Evolutionary conservation across 2,329 filamentous ascomycete genomes (phyloP), one percentile per base, ranked within the genome.

Genomic region (Exophiala xenobiotica): DNA sequence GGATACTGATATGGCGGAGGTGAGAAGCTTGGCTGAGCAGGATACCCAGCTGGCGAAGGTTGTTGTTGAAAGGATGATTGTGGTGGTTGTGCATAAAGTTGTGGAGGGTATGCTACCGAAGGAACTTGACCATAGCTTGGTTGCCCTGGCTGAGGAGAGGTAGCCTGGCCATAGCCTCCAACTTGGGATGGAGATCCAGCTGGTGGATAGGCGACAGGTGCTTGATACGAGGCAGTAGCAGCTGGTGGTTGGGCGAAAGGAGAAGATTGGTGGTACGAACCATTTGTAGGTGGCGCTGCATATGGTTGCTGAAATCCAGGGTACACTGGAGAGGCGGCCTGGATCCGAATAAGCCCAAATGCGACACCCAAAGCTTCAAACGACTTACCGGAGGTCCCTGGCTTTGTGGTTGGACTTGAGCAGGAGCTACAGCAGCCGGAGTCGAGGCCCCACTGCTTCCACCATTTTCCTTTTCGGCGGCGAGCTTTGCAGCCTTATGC

Each of bases 401-500:
- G 22, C 18, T 31, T 42, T 42, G 47, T 29, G 65, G 22, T 23
- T 53, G 46, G 20, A 51, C 81, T 50, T 76, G 74, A 14, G 75
- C 74, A 41, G 70, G 68, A 19, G 72, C 73, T 11, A 74, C 74
- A 29, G 69, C 71, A 51, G 74, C 67, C 6, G 81, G 80, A 1
- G 82, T 82, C 40, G 75, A 79, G 56, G 79, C 81, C 41, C 80
- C 80, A 64, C 76, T 82, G 51, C 74, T 76, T 7, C 71, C 71
- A 53, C 74, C 78, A n/a, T 75, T 75, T 22, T 78, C 77, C 60
- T 80, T 78, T 46, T 85, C 80, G 14, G 81, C 82, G 54, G 81
- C 64, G 38, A 59, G 29, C 51, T 72, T 79, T 64, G 82, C 83
- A 4, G 84, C 85, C 60, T 86, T 86, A 67, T 88, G 88, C 62